Conservation (phyloP, 352 stramenopile species). For the Phytophthora multivora region DNA sequence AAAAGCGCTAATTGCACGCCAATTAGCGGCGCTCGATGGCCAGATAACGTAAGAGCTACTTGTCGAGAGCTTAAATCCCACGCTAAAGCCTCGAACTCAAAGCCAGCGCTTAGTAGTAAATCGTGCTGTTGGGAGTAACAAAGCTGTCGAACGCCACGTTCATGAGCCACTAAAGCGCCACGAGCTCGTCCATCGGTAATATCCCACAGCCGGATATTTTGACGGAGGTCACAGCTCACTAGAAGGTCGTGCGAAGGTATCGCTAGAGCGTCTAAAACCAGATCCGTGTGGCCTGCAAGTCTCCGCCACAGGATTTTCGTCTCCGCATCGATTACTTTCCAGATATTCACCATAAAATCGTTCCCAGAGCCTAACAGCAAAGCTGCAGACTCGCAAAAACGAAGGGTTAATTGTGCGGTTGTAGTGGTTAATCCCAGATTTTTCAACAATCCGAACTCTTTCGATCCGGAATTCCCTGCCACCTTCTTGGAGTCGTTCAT, state of each 20-base stretch:
- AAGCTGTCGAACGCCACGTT: conserved; percentile 73
- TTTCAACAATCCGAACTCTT: conserved; percentile 46
- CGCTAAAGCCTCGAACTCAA: conserved; percentile 82
- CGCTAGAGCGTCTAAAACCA: conserved; percentile 74
- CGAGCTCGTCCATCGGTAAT: conserved; percentile 69
- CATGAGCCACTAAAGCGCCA: conserved; percentile 63
- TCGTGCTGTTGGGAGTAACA: conserved; percentile 79
- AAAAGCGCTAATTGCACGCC: conserved; percentile 73
- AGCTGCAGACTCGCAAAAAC: conserved; percentile 60
- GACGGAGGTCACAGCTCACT: conserved; percentile 74
- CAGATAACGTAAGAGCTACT: conserved; percentile 63
- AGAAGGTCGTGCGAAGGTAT: conserved; percentile 78
- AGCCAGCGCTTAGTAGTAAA: conserved; percentile 79
- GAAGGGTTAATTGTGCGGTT: conserved; percentile 62
- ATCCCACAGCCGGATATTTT: conserved; percentile 83
- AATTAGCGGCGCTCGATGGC: conserved; percentile 78
- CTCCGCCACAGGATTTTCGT: conserved; percentile 67
- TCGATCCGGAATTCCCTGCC: conserved; percentile 14
- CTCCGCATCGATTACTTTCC: conserved; percentile 62
- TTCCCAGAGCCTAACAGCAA: conserved; percentile 70
- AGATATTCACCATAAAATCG: conserved; percentile 73
- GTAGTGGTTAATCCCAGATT: conserved; percentile 68
- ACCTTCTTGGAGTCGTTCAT: conserved; percentile 60
- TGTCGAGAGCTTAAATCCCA: conserved; percentile 87
- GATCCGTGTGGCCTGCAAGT: conserved; percentile 53